Evolutionary conservation across 495 filamentous ascomycete genomes (phyloP).

Genomic region (Lindgomyces ingoldianus): DNA sequence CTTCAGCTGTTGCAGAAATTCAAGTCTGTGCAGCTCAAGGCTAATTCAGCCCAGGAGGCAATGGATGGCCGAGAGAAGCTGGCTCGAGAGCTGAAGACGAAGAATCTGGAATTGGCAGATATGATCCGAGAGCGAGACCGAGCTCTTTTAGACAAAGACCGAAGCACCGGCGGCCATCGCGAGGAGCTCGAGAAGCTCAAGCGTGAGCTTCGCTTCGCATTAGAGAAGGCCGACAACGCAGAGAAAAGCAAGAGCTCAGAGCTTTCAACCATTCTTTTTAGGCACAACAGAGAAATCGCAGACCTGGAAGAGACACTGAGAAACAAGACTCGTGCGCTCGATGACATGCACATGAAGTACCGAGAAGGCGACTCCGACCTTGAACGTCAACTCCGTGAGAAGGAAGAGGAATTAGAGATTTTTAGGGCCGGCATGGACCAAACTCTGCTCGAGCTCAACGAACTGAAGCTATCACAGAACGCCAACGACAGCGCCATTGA

Average conservation of each 20-base stretch:
- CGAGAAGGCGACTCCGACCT: constrained; percentile 82
- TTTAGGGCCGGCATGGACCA: constrained; percentile 97
- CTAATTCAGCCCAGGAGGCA: constrained; percentile 93
- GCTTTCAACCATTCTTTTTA: constrained; percentile 87
- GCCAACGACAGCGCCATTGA: constrained; percentile 82
- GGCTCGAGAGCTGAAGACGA: constrained; percentile 95
- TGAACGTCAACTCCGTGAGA: constrained; percentile 78
- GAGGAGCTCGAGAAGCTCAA: constrained; percentile 95
- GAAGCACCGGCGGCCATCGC: constrained; percentile 77
- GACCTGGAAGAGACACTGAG: constrained; percentile 91
- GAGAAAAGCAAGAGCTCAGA: constrained; percentile 92
- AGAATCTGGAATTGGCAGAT: constrained; percentile 95
- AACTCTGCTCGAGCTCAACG: constrained; percentile 84
- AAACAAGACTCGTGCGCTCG: constrained; percentile 82
- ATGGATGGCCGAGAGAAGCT: constrained; percentile 94
- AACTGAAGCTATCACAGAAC: constrained; percentile 66
- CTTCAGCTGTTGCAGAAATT: constrained; percentile 91
- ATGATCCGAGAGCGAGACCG: constrained; percentile 98
- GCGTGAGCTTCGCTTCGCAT: constrained; percentile 90
- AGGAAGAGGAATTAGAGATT: constrained; percentile 96
- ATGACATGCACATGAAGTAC: constrained; percentile 76
- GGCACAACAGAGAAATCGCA: constrained; percentile 95
- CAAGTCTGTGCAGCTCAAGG: constrained; percentile 93
- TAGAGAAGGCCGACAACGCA: constrained; percentile 89
- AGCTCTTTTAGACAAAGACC: constrained; percentile 90